These are phyloP conservation scores for Dalbergia cochinchinensis DNA, from an alignment of 306 rosid genomes.

Conservation along the genomic window DNA sequence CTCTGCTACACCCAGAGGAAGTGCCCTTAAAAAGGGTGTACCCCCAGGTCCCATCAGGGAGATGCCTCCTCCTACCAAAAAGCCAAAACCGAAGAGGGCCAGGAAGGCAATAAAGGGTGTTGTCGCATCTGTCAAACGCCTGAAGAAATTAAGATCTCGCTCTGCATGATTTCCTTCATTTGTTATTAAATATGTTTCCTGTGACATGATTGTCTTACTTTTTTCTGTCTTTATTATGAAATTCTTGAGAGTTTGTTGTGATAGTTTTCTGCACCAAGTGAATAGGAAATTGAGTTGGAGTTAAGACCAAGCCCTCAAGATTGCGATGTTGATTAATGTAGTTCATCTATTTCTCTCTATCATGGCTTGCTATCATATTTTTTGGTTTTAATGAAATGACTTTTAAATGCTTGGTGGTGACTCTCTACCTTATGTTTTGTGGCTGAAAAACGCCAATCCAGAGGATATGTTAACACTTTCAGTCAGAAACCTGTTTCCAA, in stretches of 20 bases:
- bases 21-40: constrained; percentile 98
- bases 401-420: constrained; percentile 11
- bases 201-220: constrained; percentile 36
- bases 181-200: constrained; percentile 44
- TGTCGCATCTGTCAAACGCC: constrained; percentile 66
- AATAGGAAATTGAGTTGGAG: constrained; percentile 42
- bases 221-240: constrained; percentile 39
- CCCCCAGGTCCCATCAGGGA: constrained; percentile 95
- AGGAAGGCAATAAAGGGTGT: constrained; percentile 67
- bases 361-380: constrained; percentile 24
- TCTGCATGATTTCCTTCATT: constrained; percentile 41
- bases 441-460: not conserved
- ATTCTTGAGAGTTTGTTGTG: constrained; percentile 44
- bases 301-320: constrained; percentile 22
- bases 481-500: constrained; percentile 10
- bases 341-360: constrained; percentile 30
- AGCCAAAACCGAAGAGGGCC: constrained; percentile 68
- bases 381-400: not conserved
- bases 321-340: constrained; percentile 26
- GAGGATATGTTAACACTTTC: constrained; percentile 2
- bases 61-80: constrained; percentile 62
- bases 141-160: constrained; percentile 72
- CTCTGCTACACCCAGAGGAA: constrained; percentile 94
- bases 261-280: constrained; percentile 47
- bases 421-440: not conserved